Percentiles rank a stretch among this genome's conserved stretches.
phyloP scores from a whole-genome alignment of 495 filamentous ascomycete species.

The Cercophora samala region DNA sequence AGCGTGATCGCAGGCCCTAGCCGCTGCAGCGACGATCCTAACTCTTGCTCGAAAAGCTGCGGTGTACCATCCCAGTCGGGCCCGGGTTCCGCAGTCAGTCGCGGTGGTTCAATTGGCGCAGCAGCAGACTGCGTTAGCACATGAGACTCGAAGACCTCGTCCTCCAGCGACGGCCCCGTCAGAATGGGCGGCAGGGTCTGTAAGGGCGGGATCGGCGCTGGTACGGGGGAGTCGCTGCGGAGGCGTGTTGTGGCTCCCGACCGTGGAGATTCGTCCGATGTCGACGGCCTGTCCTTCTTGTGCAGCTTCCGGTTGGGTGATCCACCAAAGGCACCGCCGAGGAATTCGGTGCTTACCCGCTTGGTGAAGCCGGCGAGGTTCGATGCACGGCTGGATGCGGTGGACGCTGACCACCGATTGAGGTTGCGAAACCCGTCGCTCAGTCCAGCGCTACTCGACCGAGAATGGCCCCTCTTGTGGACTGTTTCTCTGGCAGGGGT shows the following conservation, averaged over 20 bases:
- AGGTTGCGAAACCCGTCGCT: constrained; percentile 67
- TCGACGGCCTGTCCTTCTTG: constrained; percentile 30
- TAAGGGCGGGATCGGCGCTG: constrained; percentile 28
- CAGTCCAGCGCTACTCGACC: constrained; percentile 45
- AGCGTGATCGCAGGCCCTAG: constrained; percentile 15
- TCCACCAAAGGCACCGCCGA: constrained; percentile 26
- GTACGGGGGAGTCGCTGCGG: constrained; percentile 24
- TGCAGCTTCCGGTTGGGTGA: constrained; percentile 30
- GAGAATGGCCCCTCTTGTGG: constrained; percentile 39
- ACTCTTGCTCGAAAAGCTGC: constrained; percentile 18
- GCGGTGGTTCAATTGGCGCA: constrained; percentile 16
- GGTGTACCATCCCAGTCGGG: constrained; percentile 29
- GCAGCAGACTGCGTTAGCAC: constrained; percentile 16
- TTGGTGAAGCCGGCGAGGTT: constrained; percentile 55
- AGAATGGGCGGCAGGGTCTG: constrained; percentile 39
- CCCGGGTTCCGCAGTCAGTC: constrained; percentile 12
- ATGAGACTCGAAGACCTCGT: constrained; percentile 31
- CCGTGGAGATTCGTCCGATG: constrained; percentile 26
- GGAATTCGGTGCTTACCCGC: constrained; percentile 47
- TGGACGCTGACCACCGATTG: constrained; percentile 81
- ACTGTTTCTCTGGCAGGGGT: constrained; percentile 28
- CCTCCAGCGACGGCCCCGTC: constrained; percentile 38
- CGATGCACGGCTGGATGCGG: constrained; percentile 64
- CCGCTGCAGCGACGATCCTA: constrained; percentile 21
- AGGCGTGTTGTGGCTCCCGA: constrained; percentile 10